Evolutionary conservation across 2,329 filamentous ascomycete genomes (phyloP), one percentile per base, ranked within the genome.

Genomic region (Penicillium frequentans): DNA sequence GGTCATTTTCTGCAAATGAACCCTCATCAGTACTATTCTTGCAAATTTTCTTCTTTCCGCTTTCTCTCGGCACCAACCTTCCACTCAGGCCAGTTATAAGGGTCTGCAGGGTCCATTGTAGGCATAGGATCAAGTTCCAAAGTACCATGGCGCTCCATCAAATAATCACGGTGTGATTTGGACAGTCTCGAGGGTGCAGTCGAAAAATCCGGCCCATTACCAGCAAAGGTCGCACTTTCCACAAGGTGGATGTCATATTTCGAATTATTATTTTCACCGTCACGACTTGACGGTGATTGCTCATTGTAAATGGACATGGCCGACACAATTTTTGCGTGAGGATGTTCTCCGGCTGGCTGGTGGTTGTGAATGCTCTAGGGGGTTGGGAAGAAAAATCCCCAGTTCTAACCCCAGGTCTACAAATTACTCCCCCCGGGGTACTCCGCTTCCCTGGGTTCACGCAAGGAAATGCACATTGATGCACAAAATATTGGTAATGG

Each of bases 31-130:
- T 42, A 37, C 23, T 49, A n/a, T 27, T 11, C 21, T n/a, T 49
- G 35, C n/a, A 39, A 11, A 39, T 4, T 10, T 11, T 5, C 9
- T 19, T 19, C 9, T 3, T 16, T 23, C 27, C 7, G 11, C 26
- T 16, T 24, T 33, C 23, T 11, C 24, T 5, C 47, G 8, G 26
- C n/a, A 54, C 63, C 48, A 24, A 79, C 79, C 74, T 82, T 84
- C 77, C 80, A 81, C 43, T 69, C 68, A 9, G 81, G 77, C 81
- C 82, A 85, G 60, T 85, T 85, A 65, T 82, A 83, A 7, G 83
- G 83, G 63, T 85, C 83, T 3, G 79, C 79, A 49, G 79, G 76
- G 48, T 76, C 75, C 65, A 78, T 76, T n/a, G 75, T 76, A 5
- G 83, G 82, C 24, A 85, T 68, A 3, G 83, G 82, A 55, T 84